These are phyloP conservation scores for Pestalotiopsis sp. DNA, from an alignment of 2,329 filamentous ascomycete species.

Conservation along the genomic window DNA sequence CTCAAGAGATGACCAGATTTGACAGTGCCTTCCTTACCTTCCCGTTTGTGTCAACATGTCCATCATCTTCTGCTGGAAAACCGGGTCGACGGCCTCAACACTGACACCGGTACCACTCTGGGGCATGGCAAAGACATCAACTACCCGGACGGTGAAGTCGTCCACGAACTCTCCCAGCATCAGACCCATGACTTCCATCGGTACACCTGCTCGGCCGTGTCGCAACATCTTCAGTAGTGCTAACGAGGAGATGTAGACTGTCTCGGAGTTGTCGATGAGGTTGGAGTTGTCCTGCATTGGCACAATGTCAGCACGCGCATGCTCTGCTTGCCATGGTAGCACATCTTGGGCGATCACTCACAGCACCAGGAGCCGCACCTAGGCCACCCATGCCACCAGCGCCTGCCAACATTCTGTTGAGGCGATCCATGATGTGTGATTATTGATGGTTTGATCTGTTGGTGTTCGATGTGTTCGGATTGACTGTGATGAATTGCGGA, in stretches of 20 bases:
- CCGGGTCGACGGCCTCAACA: conserved; percentile 96
- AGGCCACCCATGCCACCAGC: conserved; percentile 68
- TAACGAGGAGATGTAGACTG: conserved; percentile 97
- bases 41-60: conserved; percentile 98
- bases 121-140: conserved; percentile 99
- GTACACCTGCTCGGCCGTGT: conserved; percentile 94
- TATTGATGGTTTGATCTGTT: not conserved
- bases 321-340: not conserved
- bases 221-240: conserved; percentile 98
- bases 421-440: conserved; percentile 73
- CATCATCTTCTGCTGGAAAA: conserved; percentile 99
- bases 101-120: conserved; percentile 98
- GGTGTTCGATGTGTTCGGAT: not conserved
- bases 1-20: not conserved
- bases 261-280: conserved; percentile 98
- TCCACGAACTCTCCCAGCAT: conserved; percentile 99
- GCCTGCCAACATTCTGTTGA: conserved; percentile 85
- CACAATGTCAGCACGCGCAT: not conserved
- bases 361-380: conserved; percentile 62
- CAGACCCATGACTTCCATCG: conserved; percentile 99
- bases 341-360: conserved; percentile 41
- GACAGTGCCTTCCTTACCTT: conserved; percentile 59
- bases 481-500: not conserved
- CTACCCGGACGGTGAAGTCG: conserved; percentile 96
- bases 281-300: conserved; percentile 76